phyloP scores from a whole-genome alignment of 2,329 filamentous ascomycete genomes.

The Calonectria hawksworthii region DNA sequence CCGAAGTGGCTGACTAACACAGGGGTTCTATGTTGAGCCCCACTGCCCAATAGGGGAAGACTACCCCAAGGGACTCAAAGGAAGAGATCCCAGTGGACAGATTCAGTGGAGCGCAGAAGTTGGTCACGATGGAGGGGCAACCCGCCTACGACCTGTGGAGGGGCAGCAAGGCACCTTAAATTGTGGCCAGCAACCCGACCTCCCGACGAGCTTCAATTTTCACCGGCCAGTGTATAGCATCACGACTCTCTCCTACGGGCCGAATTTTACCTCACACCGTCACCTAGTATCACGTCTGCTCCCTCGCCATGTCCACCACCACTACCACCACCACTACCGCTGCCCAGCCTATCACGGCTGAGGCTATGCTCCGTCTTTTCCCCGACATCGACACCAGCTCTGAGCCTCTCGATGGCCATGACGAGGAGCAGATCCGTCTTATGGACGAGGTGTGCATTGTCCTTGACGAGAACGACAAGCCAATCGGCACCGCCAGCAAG shows the following conservation, averaged over 20 bases:
- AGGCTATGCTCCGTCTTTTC: conserved; percentile 89
- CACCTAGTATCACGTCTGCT: neutral
- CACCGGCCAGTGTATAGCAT: conserved; percentile 15
- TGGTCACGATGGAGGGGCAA: conserved; percentile 44
- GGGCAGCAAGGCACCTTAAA: conserved; percentile 41
- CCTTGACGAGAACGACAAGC: conserved; percentile 89
- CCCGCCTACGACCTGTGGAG: conserved; percentile 28
- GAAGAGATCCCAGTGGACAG: conserved; percentile 35
- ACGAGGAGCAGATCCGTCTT: conserved; percentile 96
- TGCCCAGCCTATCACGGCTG: conserved; percentile 80
- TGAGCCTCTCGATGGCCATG: conserved; percentile 87
- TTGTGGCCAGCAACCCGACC: conserved; percentile 38
- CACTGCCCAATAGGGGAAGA: conserved; percentile 37
- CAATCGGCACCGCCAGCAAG: conserved; percentile 97
- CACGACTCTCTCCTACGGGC: neutral
- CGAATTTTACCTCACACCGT: neutral
- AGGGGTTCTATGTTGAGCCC: conserved; percentile 33
- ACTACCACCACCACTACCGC: conserved; percentile 59
- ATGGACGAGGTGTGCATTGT: conserved; percentile 99
- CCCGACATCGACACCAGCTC: conserved; percentile 83
- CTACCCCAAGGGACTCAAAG: conserved; percentile 19
- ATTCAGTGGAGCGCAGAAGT: conserved; percentile 29
- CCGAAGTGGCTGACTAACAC: conserved; percentile 43
- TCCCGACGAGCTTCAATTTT: conserved; percentile 12
- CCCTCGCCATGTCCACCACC: conserved; percentile 49